phyloP scores from a whole-genome alignment of 148 eudicot species.

The Spergularia marina region DNA sequence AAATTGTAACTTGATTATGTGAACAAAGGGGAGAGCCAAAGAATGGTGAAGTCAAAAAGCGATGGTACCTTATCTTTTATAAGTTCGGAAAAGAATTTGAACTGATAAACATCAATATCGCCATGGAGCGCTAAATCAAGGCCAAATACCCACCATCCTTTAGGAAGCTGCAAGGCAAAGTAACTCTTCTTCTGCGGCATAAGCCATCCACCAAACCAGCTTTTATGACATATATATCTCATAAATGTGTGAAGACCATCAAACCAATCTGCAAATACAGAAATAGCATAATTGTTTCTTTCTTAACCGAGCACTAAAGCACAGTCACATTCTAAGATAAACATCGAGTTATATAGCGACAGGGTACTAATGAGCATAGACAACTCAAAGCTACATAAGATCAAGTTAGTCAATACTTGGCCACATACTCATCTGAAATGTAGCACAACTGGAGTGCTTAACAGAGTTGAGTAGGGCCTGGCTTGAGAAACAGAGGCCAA shows the following conservation, averaged over 20 bases:
- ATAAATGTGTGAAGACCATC: constrained; percentile 96
- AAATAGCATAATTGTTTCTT: not conserved
- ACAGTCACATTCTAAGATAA: constrained; percentile 10
- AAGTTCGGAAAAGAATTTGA: constrained; percentile 90
- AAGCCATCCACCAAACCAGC: constrained; percentile 99
- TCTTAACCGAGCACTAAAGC: not conserved
- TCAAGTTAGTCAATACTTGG: too few species aligned
- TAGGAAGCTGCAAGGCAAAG: constrained; percentile 87
- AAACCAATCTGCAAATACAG: constrained; percentile 71
- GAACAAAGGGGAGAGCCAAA: not conserved
- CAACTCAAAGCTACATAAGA: not conserved
- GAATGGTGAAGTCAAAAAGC: not conserved
- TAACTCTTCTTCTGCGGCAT: constrained; percentile 99
- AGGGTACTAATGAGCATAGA: not conserved
- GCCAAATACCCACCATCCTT: constrained; percentile 99
- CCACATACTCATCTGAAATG: not conserved
- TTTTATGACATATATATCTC: constrained; percentile 97
- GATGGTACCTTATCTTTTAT: constrained; percentile 66
- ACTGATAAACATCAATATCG: constrained; percentile 96
- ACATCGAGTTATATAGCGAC: not conserved
- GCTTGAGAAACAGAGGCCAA: too few species aligned
- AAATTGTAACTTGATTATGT: not conserved
- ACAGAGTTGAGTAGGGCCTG: too few species aligned
- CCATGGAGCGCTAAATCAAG: constrained; percentile 92
- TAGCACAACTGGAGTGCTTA: not conserved